phyloP scores from a whole-genome alignment of 2,329 filamentous ascomycete species.

The Pestalotiopsis sp. region DNA sequence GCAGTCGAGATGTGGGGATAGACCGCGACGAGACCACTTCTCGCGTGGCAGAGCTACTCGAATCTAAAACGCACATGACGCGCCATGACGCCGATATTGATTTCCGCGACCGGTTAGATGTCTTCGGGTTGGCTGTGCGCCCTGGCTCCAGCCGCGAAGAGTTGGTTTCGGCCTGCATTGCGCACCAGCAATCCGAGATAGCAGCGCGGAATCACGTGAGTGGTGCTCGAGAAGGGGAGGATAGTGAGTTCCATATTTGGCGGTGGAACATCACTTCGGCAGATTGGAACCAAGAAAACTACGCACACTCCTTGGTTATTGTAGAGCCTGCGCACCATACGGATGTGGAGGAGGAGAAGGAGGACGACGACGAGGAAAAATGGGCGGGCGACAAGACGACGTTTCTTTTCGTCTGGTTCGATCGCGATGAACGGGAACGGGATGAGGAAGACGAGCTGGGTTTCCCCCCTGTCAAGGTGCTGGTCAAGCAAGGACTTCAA shows the following conservation, averaged over 20 bases:
- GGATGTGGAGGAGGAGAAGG: neutral
- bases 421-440: constrained; percentile 3
- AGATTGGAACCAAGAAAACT: neutral
- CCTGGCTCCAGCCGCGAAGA: constrained; percentile 3
- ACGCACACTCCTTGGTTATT: constrained; percentile 2
- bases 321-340: constrained; percentile 1
- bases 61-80: neutral
- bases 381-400: constrained; percentile 6
- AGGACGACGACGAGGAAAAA: neutral
- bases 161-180: constrained; percentile 2
- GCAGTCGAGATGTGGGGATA: neutral
- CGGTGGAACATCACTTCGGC: neutral
- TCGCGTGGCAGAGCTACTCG: constrained; percentile 5
- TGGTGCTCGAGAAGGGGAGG: neutral
- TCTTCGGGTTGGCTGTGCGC: constrained; percentile 2
- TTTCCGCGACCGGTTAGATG: constrained; percentile 1
- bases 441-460: constrained; percentile 4
- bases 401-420: constrained; percentile 4
- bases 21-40: neutral
- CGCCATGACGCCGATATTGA: neutral
- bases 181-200: constrained; percentile 7
- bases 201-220: constrained; percentile 1
- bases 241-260: constrained; percentile 1
- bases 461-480: constrained; percentile 1
- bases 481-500: constrained; percentile 5